Base-by-base conservation (phyloP, 768 basidiomycete species). In the Chiua virens region DNA sequence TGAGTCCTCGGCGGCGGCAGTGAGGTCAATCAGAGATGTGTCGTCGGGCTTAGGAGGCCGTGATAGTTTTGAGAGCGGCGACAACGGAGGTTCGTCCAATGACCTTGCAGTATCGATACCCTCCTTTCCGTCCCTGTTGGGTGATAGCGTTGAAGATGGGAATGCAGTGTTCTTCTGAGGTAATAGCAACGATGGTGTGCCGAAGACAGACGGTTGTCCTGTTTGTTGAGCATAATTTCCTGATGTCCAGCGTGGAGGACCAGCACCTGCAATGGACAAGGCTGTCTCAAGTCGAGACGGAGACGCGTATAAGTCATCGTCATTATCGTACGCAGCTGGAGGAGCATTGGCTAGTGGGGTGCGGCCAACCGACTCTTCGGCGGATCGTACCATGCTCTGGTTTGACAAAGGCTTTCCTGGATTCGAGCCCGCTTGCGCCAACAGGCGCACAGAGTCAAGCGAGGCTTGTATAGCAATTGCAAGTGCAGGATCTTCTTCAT, bases 401-500 rank as follows among this genome's bases (percentile, higher is more conserved):
- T 40, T 42, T 5, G 60, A 52, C 25, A 25, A 43, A 10, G 57
- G 48, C n/a, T 42, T 42, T 22, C 32, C 27, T 14, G 37, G 32
- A 38, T 38, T 21, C 25, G 25, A 36, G 9, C 22, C 34, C 20
- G n/a, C 37, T 40, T 18, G 45, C 21, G 36, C 14, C 32, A 15
- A 32, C 23, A 45, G 20, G 14, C 7, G 47, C 27, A 47, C 52
- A 9, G 52, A 67, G 30, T 82, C 79, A 13, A 86, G 64, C 14
- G 87, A 89, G 46, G 79, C 76, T 55, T 84, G 79, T 15, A 89
- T 73, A 3, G 83, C 87, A n/a, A 75, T 59, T 8, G 80, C 77
- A 34, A 90, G 66, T 41, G 76, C 75, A 28, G 76, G 72, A 59
- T 88, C 87, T 15, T 81, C 77, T 13, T 80, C 75, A 15, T 73